Percentiles rank a stretch among this genome's conserved stretches.
Evolutionary conservation across 345 rosid genomes (phyloP).

Genomic region (Cardamine chenopodiifolia): DNA sequence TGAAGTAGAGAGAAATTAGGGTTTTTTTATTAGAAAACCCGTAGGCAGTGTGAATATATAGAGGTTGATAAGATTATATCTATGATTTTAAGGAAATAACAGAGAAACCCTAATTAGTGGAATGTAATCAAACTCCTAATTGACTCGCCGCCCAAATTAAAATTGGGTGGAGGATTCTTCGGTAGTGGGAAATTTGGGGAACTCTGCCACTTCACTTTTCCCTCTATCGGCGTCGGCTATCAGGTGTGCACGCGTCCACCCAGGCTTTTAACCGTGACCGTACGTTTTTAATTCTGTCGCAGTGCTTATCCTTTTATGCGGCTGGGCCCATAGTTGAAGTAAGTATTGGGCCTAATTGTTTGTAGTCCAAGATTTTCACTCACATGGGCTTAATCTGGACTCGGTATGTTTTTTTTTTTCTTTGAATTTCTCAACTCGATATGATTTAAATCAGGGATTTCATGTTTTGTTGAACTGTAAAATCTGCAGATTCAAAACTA

Average conservation of each 20-base stretch:
- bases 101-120: conserved; percentile 30
- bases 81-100: background rate
- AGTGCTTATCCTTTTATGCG: background rate
- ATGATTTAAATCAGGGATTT: background rate
- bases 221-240: conserved; percentile 15
- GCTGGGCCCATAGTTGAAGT: background rate
- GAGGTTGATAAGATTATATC: background rate
- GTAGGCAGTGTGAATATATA: conserved; percentile 15
- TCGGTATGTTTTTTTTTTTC: background rate
- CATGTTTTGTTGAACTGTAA: no score
- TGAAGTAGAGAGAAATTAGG: conserved; percentile 11
- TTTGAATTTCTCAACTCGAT: background rate
- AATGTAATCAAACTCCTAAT: conserved; percentile 30
- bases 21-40: background rate
- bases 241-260: conserved; percentile 32
- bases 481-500: background rate
- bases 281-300: background rate
- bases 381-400: background rate
- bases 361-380: background rate
- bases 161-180: conserved; percentile 20
- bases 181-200: conserved; percentile 16
- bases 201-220: conserved; percentile 15
- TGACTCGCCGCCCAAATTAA: conserved; percentile 9
- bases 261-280: background rate
- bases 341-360: background rate